phyloP scores from a whole-genome alignment of 768 basidiomycete species.

The Scleroderma bovista region DNA sequence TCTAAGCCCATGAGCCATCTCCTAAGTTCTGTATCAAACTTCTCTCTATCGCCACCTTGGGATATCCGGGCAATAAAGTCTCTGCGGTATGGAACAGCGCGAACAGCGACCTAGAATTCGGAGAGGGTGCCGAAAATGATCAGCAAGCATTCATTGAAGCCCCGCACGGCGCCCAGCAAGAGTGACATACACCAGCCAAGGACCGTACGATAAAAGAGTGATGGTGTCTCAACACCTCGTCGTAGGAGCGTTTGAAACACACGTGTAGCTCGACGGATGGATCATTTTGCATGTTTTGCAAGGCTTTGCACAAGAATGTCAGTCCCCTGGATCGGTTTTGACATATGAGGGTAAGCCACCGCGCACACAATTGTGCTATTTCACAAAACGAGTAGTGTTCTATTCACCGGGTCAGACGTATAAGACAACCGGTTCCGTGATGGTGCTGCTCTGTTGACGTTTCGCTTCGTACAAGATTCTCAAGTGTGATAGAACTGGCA shows the following conservation, averaged over 20 bases:
- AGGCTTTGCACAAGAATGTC: constrained; percentile 59
- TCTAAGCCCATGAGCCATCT: constrained; percentile 66
- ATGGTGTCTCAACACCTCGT: constrained; percentile 59
- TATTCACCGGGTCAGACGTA: constrained; percentile 58
- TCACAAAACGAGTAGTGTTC: constrained; percentile 15
- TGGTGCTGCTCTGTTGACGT: constrained; percentile 31
- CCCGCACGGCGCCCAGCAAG: not conserved
- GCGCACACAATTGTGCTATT: not conserved
- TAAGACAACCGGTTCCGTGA: constrained; percentile 56
- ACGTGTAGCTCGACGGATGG: constrained; percentile 47
- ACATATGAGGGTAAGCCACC: constrained; percentile 1
- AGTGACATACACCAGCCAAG: constrained; percentile 25
- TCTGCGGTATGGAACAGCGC: constrained; percentile 54
- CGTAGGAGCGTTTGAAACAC: constrained; percentile 70
- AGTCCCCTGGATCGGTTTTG: constrained; percentile 45
- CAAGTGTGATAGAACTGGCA: constrained; percentile 48
- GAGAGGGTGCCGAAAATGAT: not conserved
- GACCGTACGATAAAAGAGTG: constrained; percentile 64
- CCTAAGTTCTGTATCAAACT: constrained; percentile 49
- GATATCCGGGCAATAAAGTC: constrained; percentile 61
- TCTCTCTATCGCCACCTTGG: constrained; percentile 57
- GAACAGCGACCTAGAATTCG: constrained; percentile 51
- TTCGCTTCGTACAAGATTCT: constrained; percentile 54
- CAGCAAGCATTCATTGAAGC: not conserved
- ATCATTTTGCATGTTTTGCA: constrained; percentile 60